Conservation (phyloP, 108 stramenopile genomes). For the Skeletonema tropicum region DNA sequence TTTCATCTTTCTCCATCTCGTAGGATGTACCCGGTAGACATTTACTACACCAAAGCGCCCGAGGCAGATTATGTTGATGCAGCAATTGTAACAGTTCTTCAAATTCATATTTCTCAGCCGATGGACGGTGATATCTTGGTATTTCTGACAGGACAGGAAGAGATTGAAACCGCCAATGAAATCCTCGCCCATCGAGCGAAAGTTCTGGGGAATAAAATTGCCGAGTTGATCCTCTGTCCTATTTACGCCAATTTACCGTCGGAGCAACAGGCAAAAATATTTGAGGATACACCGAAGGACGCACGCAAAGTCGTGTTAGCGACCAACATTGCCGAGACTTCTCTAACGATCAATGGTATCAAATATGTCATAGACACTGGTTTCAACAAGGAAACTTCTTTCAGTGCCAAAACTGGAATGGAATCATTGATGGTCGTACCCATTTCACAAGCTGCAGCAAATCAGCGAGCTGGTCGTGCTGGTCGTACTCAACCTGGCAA, state of each 20-base stretch:
- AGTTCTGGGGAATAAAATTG: constrained; percentile 90
- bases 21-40: constrained; percentile 88
- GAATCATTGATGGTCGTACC: constrained; percentile 97
- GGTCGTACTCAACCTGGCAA: constrained; percentile 98
- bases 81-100: constrained; percentile 96
- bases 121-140: constrained; percentile 97
- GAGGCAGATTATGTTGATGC: constrained; percentile 99
- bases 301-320: constrained; percentile 97
- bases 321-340: constrained; percentile 98
- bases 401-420: constrained; percentile 97
- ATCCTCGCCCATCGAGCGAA: constrained; percentile 86
- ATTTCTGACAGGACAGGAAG: constrained; percentile 99
- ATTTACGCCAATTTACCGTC: constrained; percentile 97
- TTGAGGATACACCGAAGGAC: constrained; percentile 94
- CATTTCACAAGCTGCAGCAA: constrained; percentile 95
- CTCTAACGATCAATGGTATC: constrained; percentile 97
- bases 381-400: constrained; percentile 97
- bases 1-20: no score
- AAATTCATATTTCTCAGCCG: constrained; percentile 98
- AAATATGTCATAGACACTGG: constrained; percentile 99
- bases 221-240: constrained; percentile 97
- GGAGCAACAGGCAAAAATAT: constrained; percentile 99
- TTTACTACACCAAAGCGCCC: constrained; percentile 98
- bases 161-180: constrained; percentile 98
- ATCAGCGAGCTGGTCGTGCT: constrained; percentile 94